phyloP scores from a whole-genome alignment of 2,329 filamentous ascomycete species.

The Aspergillus terreus region DNA sequence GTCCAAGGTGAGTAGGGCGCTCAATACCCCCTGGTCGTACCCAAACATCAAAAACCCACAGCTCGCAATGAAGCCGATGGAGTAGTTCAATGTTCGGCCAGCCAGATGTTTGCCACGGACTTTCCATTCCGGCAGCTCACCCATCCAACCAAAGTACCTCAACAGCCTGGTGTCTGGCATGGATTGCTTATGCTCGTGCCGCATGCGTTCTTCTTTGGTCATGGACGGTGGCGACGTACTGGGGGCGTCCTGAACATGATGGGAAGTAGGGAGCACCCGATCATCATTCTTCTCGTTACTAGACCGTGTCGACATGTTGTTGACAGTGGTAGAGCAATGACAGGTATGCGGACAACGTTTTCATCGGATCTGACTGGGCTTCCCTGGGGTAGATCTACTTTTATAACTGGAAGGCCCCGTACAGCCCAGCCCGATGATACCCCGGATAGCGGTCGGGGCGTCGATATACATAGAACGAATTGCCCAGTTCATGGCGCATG shows the following conservation, averaged over 20 bases:
- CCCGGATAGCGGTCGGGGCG: no score
- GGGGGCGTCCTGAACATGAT: neutral
- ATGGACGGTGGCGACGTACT: neutral
- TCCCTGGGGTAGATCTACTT: no score
- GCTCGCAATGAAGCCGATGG: slow-evolving; percentile 7
- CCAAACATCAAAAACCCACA: slow-evolving; percentile 7
- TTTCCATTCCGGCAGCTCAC: slow-evolving; percentile 6
- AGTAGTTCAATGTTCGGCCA: slow-evolving; percentile 2
- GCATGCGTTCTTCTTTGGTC: neutral
- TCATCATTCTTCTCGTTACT: neutral
- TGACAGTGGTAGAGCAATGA: no score
- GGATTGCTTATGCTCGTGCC: neutral
- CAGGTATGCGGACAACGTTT: no score
- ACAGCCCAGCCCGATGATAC: no score
- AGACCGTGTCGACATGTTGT: neutral
- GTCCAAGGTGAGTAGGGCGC: slow-evolving; percentile 4
- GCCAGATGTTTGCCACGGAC: neutral
- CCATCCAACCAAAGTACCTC: slow-evolving; percentile 1
- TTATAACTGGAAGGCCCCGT: no score
- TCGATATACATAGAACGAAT: no score
- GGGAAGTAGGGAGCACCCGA: neutral
- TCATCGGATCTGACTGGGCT: no score
- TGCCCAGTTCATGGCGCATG: no score
- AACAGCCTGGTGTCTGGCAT: neutral
- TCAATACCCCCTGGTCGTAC: slow-evolving; percentile 5